phyloP scores from a whole-genome alignment of 2,329 filamentous ascomycete species.

The Epichloe glyceriae region DNA sequence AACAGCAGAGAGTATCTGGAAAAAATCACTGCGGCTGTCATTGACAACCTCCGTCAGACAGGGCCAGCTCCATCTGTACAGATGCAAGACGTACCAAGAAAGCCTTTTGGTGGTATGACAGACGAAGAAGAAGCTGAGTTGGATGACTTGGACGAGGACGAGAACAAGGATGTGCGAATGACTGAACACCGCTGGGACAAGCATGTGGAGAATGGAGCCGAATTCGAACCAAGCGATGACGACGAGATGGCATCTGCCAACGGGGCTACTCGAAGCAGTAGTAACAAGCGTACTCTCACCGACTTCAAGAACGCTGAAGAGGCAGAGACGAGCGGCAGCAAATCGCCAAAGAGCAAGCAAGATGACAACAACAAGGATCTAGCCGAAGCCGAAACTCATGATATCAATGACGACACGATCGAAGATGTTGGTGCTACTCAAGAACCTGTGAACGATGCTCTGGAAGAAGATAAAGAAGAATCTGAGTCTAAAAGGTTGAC shows the following conservation, averaged over 20 bases:
- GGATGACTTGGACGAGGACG: constrained; percentile 66
- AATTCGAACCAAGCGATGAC: constrained; percentile 80
- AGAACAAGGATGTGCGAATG: constrained; percentile 70
- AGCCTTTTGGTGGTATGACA: constrained; percentile 47
- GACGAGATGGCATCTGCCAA: constrained; percentile 67
- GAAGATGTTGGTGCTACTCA: constrained; percentile 27
- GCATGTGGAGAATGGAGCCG: constrained; percentile 60
- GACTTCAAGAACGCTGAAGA: constrained; percentile 34
- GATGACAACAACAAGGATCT: constrained; percentile 18
- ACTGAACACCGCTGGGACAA: constrained; percentile 77
- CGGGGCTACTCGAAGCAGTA: constrained; percentile 47
- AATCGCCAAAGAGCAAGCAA: constrained; percentile 22
- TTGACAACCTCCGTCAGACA: constrained; percentile 79
- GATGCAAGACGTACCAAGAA: constrained; percentile 63
- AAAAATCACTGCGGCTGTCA: constrained; percentile 66
- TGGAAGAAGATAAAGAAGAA: constrained; percentile 5
- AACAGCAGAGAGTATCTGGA: constrained; percentile 74
- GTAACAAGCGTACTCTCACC: constrained; percentile 36
- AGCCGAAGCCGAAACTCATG: constrained; percentile 19
- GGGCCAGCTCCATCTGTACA: constrained; percentile 81
- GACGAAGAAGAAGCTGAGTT: constrained; percentile 55
- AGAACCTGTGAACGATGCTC: constrained; percentile 15
- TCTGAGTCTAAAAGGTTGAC: constrained; percentile 23
- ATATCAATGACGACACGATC: constrained; percentile 28
- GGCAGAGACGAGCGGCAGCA: constrained; percentile 25